Conservation (phyloP, 768 basidiomycete species). For the Mycena filopes region DNA sequence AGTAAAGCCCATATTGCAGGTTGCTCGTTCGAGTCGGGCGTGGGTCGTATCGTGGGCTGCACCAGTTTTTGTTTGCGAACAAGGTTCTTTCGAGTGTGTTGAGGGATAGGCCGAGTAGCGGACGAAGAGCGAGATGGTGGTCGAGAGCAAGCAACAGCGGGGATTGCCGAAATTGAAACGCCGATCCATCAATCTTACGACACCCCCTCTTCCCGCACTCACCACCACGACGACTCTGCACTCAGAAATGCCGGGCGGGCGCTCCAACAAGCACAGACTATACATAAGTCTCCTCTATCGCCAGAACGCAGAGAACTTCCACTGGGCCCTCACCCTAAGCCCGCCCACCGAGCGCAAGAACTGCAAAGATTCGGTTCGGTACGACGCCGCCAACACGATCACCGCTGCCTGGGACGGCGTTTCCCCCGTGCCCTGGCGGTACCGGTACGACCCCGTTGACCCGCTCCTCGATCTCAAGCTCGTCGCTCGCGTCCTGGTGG, state of each 20-base stretch:
- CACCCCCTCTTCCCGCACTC: too few species aligned
- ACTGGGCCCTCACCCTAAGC: conserved; percentile 13
- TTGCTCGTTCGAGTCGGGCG: too few species aligned
- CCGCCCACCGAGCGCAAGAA: neutral
- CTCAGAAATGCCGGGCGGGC: neutral
- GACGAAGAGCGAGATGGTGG: too few species aligned
- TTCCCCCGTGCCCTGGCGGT: conserved; percentile 13
- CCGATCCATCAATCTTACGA: too few species aligned
- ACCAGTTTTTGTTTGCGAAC: too few species aligned
- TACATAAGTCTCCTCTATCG: conserved; percentile 16
- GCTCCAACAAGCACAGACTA: neutral
- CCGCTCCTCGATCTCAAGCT: conserved; percentile 18
- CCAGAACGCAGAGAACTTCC: conserved; percentile 9
- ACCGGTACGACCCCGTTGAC: conserved; percentile 17
- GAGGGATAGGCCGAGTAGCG: too few species aligned
- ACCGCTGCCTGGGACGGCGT: conserved; percentile 12
- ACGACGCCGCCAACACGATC: conserved; percentile 25
- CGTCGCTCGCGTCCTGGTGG: conserved; percentile 19
- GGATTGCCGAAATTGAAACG: too few species aligned
- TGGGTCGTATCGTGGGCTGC: too few species aligned
- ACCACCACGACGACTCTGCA: too few species aligned
- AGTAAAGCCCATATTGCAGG: too few species aligned
- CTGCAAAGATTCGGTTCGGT: conserved; percentile 15
- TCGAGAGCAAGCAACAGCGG: too few species aligned
- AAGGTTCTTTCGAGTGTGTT: too few species aligned